A percentile compares a stretch with the other conserved stretches of the same genome.
Evolutionary conservation across 495 filamentous ascomycete species (phyloP).

Genomic region (Penicillium robsamsonii): DNA sequence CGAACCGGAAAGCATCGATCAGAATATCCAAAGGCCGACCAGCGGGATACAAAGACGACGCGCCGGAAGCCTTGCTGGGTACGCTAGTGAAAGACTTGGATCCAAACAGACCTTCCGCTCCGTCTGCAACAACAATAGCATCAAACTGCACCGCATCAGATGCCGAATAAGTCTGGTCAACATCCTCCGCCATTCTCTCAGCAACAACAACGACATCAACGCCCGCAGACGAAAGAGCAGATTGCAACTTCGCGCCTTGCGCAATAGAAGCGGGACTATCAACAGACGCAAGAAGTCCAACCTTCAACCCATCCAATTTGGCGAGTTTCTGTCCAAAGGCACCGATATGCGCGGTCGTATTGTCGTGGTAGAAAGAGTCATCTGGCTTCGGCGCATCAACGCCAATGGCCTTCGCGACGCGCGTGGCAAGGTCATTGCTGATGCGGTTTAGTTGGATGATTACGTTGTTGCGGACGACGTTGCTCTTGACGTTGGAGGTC

Average conservation of each 20-base stretch:
- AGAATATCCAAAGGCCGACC: constrained; percentile 65
- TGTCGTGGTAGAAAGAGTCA: constrained; percentile 65
- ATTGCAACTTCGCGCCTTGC: constrained; percentile 49
- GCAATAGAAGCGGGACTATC: constrained; percentile 35
- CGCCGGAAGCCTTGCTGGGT: constrained; percentile 21
- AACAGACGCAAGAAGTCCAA: constrained; percentile 62
- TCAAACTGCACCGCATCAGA: constrained; percentile 73
- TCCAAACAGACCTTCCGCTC: constrained; percentile 55
- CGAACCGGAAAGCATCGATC: constrained; percentile 63
- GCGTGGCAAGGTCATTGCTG: constrained; percentile 64
- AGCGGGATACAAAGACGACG: constrained; percentile 58
- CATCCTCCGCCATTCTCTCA: constrained; percentile 54
- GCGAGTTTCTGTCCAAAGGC: constrained; percentile 57
- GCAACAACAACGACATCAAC: constrained; percentile 62
- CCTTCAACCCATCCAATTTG: constrained; percentile 61
- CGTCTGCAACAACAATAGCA: constrained; percentile 61
- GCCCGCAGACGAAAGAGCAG: constrained; percentile 43
- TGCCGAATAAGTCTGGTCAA: constrained; percentile 68
- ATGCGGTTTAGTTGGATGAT: constrained; percentile 70
- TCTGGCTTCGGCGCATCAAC: constrained; percentile 57
- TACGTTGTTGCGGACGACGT: constrained; percentile 55
- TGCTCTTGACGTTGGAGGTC: constrained; percentile 55
- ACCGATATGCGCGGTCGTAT: constrained; percentile 61
- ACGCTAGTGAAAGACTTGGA: constrained; percentile 22
- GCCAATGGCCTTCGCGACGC: constrained; percentile 63